Conservation (phyloP, 2,329 filamentous ascomycete species). For the Penicillium sp. region DNA sequence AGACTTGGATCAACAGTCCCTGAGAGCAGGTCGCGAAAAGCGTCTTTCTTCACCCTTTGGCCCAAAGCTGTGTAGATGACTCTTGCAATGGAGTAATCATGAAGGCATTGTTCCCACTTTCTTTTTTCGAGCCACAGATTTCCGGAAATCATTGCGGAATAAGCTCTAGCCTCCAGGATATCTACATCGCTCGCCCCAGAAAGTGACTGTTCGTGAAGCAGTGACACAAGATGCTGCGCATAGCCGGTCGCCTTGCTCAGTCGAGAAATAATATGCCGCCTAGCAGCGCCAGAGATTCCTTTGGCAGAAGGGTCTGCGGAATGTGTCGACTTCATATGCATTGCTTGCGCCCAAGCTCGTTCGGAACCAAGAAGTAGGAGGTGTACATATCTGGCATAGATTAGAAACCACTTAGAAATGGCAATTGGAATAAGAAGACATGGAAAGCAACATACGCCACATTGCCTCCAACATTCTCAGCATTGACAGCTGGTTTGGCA, state of each 20-base stretch:
- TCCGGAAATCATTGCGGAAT: conserved; percentile 73
- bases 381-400: conserved; percentile 62
- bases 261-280: conserved; percentile 85
- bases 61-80: conserved; percentile 80
- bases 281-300: conserved; percentile 73
- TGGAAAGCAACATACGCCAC: conserved; percentile 62
- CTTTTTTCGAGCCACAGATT: conserved; percentile 83
- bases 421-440: neutral
- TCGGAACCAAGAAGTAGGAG: conserved; percentile 84
- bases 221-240: conserved; percentile 65
- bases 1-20: conserved; percentile 90
- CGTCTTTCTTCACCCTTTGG: conserved; percentile 64
- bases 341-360: conserved; percentile 90
- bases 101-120: conserved; percentile 76
- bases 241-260: conserved; percentile 74
- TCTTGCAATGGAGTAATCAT: conserved; percentile 71
- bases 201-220: conserved; percentile 62
- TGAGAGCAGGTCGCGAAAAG: conserved; percentile 81
- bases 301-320: conserved; percentile 70
- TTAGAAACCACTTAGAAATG: conserved; percentile 14
- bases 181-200: conserved; percentile 69
- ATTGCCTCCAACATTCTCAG: conserved; percentile 71
- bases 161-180: conserved; percentile 81
- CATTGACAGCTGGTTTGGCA: conserved; percentile 66
- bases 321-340: conserved; percentile 86